Percentiles rank a stretch among this genome's conserved stretches.
Evolutionary conservation across 768 basidiomycete genomes (phyloP).

Genomic region (Podaxis pistillaris): DNA sequence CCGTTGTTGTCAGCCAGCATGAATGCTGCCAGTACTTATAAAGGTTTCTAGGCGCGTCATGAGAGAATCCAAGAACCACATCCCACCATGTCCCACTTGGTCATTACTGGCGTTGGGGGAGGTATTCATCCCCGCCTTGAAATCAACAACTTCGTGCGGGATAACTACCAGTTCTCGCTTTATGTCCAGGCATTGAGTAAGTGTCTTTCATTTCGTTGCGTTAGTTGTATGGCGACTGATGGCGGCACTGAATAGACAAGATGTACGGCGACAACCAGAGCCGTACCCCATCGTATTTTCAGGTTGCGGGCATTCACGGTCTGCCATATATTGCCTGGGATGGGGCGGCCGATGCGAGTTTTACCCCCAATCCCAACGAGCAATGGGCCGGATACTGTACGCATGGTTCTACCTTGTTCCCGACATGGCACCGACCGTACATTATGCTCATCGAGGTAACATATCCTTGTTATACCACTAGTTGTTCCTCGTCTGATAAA

Average conservation of each 20-base stretch:
- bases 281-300: slow-evolving; percentile 38
- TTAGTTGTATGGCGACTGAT: neutral
- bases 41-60: neutral
- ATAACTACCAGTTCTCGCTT: slow-evolving; percentile 45
- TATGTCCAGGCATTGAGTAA: slow-evolving; percentile 50
- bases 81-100: slow-evolving; percentile 16
- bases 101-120: slow-evolving; percentile 25
- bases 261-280: slow-evolving; percentile 30
- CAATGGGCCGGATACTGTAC: slow-evolving; percentile 49
- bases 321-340: slow-evolving; percentile 46
- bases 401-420: slow-evolving; percentile 52
- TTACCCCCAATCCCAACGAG: slow-evolving; percentile 20
- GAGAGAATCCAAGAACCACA: too few species aligned
- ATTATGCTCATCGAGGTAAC: slow-evolving; percentile 47
- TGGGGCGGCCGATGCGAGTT: slow-evolving; percentile 29
- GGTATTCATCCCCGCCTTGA: slow-evolving; percentile 39
- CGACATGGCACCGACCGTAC: slow-evolving; percentile 57
- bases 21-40: neutral
- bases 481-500: neutral
- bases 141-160: slow-evolving; percentile 41
- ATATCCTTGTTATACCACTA: neutral
- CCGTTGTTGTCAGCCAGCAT: neutral
- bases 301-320: slow-evolving; percentile 52
- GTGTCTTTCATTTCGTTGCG: slow-evolving; percentile 16
- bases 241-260: slow-evolving; percentile 20